Base-by-base conservation (phyloP, 495 filamentous ascomycete species). In the Chaetomium fimeti region DNA sequence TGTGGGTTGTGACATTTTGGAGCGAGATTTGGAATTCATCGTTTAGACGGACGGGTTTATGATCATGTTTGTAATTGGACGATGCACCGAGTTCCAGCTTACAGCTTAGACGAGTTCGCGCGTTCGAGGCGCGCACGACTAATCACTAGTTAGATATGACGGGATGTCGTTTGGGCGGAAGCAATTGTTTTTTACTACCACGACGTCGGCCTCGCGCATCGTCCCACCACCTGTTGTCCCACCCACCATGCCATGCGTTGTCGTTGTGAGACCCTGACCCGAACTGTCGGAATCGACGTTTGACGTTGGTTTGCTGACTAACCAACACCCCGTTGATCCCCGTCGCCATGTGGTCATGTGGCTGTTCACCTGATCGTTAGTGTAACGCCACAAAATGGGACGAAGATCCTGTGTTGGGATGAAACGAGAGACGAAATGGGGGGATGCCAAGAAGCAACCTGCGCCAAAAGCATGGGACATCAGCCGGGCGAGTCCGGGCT, bases 31-130 rank as follows among this genome's bases (percentile, higher is more conserved):
- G 57, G 59, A 40, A 7, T 51, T 22, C 18, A 42, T 40, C 11
- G 20, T 53, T 22, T 51, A 62, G 32, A 54, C 12, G 24, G 28
- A 36, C 13, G 38, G 55, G 36, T 28, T 58, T 58, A 28, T 58
- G 24, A 58, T 58, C 36, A 57, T 58, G 38, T 52, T 61, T 52
- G 58, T 61, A 52, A 61, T 61, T 20, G 29, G 12, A 36, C 22
- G 22, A 24, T 57, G 36, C 32, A 38, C 25, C 16, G 54, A 18
- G 32, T 16, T 38, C 4, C 20, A 38, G n/a, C 53, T 40, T 57
- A 25, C 11, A 8, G 13, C 28, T 43, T 58, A 59, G 40, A 45
- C n/a, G 11, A 24, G 32, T 22, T 22, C 18, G 18, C 32, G 53
- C 53, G n/a, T 22, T 56, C 36, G 54, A 24, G 32, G 32, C 54